phyloP scores from a whole-genome alignment of 1,284 basidiomycete species.

The Apiotrichum sp. region DNA sequence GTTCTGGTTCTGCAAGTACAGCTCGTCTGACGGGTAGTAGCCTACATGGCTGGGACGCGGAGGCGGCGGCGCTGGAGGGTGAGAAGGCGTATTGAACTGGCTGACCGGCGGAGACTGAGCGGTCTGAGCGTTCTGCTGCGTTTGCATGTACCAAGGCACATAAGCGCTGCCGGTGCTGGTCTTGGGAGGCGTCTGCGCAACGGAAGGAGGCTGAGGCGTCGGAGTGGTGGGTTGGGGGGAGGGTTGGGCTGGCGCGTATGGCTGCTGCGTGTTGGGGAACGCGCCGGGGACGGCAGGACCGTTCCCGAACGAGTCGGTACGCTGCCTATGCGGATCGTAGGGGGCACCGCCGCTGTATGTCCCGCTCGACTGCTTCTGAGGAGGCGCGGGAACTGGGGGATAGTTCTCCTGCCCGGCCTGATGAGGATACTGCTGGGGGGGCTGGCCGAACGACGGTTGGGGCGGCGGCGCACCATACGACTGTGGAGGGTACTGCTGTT shows the following conservation, averaged over 20 bases:
- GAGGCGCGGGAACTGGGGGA: not conserved
- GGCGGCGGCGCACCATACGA: constrained; percentile 1
- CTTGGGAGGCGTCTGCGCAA: constrained; percentile 2
- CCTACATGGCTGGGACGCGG: constrained; percentile 26
- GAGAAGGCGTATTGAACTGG: constrained; percentile 6
- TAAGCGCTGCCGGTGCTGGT: constrained; percentile 22
- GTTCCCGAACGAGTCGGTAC: constrained; percentile 1
- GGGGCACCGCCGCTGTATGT: not conserved
- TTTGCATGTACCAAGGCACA: constrained; percentile 44
- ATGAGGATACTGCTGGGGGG: not conserved
- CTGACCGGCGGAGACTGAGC: constrained; percentile 18
- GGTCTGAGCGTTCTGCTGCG: constrained; percentile 16
- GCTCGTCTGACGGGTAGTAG: constrained; percentile 44
- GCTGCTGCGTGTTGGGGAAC: not conserved
- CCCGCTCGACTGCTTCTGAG: not conserved
- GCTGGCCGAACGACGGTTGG: not conserved
- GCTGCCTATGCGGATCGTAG: not conserved
- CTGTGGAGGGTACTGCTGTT: not conserved
- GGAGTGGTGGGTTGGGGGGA: not conserved
- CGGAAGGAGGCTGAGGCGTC: not conserved
- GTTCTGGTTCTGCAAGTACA: constrained; percentile 27
- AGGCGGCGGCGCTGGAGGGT: not conserved
- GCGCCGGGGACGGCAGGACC: not conserved
- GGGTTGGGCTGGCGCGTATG: not conserved
- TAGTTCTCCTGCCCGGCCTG: not conserved